phyloP scores from a whole-genome alignment of 2,329 filamentous ascomycete species.

The Trichothecium sympodiale region DNA sequence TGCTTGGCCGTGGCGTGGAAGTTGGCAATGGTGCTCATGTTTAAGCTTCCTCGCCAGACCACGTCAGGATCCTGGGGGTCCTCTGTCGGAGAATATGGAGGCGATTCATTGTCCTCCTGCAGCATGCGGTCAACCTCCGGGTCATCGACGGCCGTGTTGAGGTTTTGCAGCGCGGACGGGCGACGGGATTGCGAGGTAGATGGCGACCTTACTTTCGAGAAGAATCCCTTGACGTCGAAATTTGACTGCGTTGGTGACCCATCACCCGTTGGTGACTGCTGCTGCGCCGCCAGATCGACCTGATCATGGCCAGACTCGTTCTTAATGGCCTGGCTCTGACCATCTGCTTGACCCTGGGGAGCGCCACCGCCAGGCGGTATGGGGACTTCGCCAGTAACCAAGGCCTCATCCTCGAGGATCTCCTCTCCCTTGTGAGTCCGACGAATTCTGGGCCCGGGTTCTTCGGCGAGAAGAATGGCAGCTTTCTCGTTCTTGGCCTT shows the following conservation, averaged over 20 bases:
- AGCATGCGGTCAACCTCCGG: slow-evolving; percentile 84
- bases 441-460: slow-evolving; percentile 62
- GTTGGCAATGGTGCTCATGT: slow-evolving; percentile 67
- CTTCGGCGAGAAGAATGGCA: slow-evolving; percentile 69
- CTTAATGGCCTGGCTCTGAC: slow-evolving; percentile 18
- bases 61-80: slow-evolving; percentile 55
- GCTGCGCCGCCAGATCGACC: slow-evolving; percentile 15
- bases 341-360: not conserved
- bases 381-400: slow-evolving; percentile 12
- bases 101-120: slow-evolving; percentile 68
- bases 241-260: slow-evolving; percentile 44
- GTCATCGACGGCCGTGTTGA: slow-evolving; percentile 55
- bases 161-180: slow-evolving; percentile 33
- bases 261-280: slow-evolving; percentile 28
- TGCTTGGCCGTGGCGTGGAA: slow-evolving; percentile 71
- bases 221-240: slow-evolving; percentile 81
- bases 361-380: slow-evolving; percentile 7
- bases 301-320: slow-evolving; percentile 18
- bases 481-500: slow-evolving; percentile 71
- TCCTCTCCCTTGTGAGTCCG: slow-evolving; percentile 95
- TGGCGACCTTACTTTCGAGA: slow-evolving; percentile 72
- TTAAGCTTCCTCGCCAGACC: slow-evolving; percentile 66
- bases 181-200: slow-evolving; percentile 34
- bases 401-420: slow-evolving; percentile 65
- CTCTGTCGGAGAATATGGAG: slow-evolving; percentile 74